Conservation (phyloP, 352 stramenopile species). For the Globisporangium apiculatum region DNA sequence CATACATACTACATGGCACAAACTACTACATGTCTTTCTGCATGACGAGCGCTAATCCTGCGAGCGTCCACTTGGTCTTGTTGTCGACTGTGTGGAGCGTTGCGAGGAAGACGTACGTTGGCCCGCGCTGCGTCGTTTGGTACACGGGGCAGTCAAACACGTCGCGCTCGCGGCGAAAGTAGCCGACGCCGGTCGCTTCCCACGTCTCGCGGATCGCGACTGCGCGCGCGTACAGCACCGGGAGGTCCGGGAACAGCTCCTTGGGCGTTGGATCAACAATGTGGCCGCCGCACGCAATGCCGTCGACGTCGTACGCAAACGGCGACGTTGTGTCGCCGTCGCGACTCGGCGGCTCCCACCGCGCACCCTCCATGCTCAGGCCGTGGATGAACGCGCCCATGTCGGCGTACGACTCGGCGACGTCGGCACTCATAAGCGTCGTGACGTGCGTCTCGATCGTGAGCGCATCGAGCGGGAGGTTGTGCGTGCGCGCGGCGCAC, state of each 20-base stretch:
- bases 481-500: conserved; percentile 77
- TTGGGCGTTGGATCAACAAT: conserved; percentile 90
- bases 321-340: conserved; percentile 77
- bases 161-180: conserved; percentile 81
- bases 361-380: conserved; percentile 92
- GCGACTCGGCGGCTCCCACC: conserved; percentile 72
- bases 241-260: conserved; percentile 85
- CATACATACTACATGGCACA: no score
- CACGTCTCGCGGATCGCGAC: conserved; percentile 87
- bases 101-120: conserved; percentile 96
- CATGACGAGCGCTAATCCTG: conserved; percentile 90
- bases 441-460: conserved; percentile 93
- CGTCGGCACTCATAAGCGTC: conserved; percentile 49
- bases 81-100: conserved; percentile 85
- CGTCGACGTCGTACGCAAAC: conserved; percentile 82
- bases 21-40: conserved; percentile 66
- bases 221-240: conserved; percentile 92
- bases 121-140: conserved; percentile 91
- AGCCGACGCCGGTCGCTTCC: conserved; percentile 93
- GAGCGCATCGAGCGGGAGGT: conserved; percentile 89
- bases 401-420: conserved; percentile 61
- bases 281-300: conserved; percentile 78
- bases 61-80: conserved; percentile 91
- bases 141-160: conserved; percentile 96
- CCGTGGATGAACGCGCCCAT: conserved; percentile 92